These are phyloP conservation scores for Globisporangium mamillatum DNA, from an alignment of 352 stramenopile species.

Conservation along the genomic window DNA sequence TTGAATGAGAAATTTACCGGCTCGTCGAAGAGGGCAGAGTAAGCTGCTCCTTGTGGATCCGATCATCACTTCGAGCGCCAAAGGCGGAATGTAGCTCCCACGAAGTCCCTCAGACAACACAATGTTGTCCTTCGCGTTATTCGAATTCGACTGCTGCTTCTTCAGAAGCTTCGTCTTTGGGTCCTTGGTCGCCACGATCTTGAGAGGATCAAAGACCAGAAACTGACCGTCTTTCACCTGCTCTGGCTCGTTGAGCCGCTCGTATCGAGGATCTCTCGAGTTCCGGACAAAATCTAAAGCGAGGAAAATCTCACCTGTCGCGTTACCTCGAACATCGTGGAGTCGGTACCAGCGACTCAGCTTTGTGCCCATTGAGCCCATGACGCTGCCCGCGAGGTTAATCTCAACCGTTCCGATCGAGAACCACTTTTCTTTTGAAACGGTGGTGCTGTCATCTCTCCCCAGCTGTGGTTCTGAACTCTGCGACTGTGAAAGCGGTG, in stretches of 20 bases:
- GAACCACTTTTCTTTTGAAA: slow-evolving; percentile 63
- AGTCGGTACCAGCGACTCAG: slow-evolving; percentile 84
- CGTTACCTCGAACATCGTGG: slow-evolving; percentile 69
- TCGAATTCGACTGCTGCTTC: slow-evolving; percentile 17
- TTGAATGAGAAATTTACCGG: slow-evolving; percentile 87
- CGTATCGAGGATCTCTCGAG: slow-evolving; percentile 20
- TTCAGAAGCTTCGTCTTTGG: slow-evolving; percentile 26
- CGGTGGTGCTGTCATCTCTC: slow-evolving; percentile 56
- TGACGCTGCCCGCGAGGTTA: slow-evolving; percentile 83
- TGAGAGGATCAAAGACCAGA: slow-evolving; percentile 84
- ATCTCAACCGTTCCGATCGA: slow-evolving; percentile 80
- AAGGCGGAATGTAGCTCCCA: slow-evolving; percentile 77
- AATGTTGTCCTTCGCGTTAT: slow-evolving; percentile 47
- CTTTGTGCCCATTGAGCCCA: slow-evolving; percentile 66
- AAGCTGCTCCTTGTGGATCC: slow-evolving; percentile 65
- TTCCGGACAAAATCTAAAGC: slow-evolving; percentile 76
- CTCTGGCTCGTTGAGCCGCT: slow-evolving; percentile 54
- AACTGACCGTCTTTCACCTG: slow-evolving; percentile 83
- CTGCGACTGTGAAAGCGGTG: slow-evolving; percentile 16
- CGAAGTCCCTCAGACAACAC: slow-evolving; percentile 76
- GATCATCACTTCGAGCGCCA: slow-evolving; percentile 85
- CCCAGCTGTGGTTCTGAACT: slow-evolving; percentile 21
- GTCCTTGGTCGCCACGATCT: slow-evolving; percentile 63
- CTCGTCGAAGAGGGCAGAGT: slow-evolving; percentile 77
- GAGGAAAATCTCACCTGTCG: slow-evolving; percentile 85